Conservation (phyloP, 768 basidiomycete genomes). For the Ephemerocybe angulata region DNA sequence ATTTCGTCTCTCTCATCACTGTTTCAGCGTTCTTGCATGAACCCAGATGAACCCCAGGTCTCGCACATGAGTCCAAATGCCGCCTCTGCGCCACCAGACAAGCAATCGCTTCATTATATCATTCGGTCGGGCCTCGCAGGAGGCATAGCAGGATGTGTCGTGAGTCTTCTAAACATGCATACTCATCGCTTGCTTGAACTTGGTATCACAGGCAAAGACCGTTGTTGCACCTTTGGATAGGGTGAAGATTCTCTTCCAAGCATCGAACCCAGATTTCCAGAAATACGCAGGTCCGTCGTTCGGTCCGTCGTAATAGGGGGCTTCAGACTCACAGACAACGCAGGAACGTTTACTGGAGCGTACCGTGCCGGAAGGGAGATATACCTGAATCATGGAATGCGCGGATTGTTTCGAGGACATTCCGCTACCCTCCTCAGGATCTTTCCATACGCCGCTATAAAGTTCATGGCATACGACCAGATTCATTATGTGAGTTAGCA, state of each 20-base stretch:
- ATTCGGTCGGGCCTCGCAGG: conserved; percentile 87
- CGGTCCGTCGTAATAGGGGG: background rate
- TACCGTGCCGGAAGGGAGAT: conserved; percentile 74
- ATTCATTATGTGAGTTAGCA: conserved; percentile 59
- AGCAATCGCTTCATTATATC: conserved; percentile 55
- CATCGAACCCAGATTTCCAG: conserved; percentile 90
- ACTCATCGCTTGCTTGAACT: conserved; percentile 13
- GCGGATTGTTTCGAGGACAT: conserved; percentile 92
- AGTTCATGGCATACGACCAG: conserved; percentile 95
- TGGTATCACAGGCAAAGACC: conserved; percentile 74
- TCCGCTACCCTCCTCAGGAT: conserved; percentile 91
- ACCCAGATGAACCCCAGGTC: conserved; percentile 15
- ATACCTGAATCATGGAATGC: conserved; percentile 58
- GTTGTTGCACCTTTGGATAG: conserved; percentile 94
- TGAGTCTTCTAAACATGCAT: conserved; percentile 39
- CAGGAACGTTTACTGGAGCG: conserved; percentile 87
- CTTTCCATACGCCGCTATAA: conserved; percentile 96
- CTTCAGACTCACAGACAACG: background rate
- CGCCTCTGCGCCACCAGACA: conserved; percentile 44
- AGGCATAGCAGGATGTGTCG: conserved; percentile 90
- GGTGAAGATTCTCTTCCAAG: conserved; percentile 98
- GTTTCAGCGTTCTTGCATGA: conserved; percentile 30
- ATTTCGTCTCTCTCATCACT: background rate
- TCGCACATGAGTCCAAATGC: conserved; percentile 61
- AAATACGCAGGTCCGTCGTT: conserved; percentile 88